Evolutionary conservation across 352 stramenopile genomes (phyloP), one percentile per base, ranked within the genome.

Genomic region (Globisporangium splendens): DNA sequence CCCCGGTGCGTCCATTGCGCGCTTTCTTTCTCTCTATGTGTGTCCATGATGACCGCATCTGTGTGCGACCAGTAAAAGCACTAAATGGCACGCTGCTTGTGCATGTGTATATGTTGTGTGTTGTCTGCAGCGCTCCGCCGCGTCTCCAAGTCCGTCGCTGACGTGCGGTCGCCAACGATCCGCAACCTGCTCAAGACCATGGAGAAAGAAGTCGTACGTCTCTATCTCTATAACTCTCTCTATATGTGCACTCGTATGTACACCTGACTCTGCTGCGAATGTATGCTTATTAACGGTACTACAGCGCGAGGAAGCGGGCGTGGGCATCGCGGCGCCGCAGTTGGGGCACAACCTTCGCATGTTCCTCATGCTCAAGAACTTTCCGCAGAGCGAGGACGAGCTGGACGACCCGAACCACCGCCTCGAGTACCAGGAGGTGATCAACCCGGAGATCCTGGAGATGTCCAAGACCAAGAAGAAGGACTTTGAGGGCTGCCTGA

Each of bases 401-500:
- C 58, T 89, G 28, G 68, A 74, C 33, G 59, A 67, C 44, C 62
- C 49, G 4, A 46, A 62, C 38, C 42, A 63, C 35, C 53, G 59
- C 28, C n/a, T 89, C 17, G 66, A 86, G 59, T 94, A 92, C 49
- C 77, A 93, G 55, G 62, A 71, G n/a, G 74, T 91, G 44, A 71
- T 94, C 69, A 94, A 94, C 47, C 85, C 83, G 0, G 62, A 89
- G 63, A 91, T 94, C 51, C 33, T 88, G 13, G 55, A 62, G 51
- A 74, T 64, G 59, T 91, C 82, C 8, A 55, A 73, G 15, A 54
- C 58, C 11, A 73, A 66, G 50, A 79, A 69, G 39, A 87, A 86
- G 57, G 85, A 94, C 63, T 94, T 93, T 71, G 85, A 94, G 73
- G 85, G 85, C 31, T 94, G 85, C 35, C 57, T 94, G 59, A 94